Percentiles rank a stretch among this genome's conserved stretches.
These are phyloP conservation scores for Dryadomyces sulphureus DNA, from an alignment of 2,329 filamentous ascomycete genomes.

Conservation along the genomic window DNA sequence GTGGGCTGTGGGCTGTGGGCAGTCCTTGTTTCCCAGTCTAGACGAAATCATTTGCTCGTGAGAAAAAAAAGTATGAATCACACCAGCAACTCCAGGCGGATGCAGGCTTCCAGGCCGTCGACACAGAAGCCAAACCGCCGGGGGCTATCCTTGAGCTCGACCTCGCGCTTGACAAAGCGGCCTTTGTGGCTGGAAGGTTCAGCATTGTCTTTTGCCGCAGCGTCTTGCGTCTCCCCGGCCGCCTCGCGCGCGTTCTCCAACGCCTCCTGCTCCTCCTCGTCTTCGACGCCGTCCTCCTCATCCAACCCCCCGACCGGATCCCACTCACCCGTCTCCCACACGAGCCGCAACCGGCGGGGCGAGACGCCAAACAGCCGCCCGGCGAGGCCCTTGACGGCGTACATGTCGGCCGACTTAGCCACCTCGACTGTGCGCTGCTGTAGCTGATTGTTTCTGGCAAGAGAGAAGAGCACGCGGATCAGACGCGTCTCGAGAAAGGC, in stretches of 20 bases:
- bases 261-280: slow-evolving; percentile 35
- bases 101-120: slow-evolving; percentile 53
- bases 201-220: slow-evolving; percentile 1
- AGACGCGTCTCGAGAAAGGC: slow-evolving; percentile 72
- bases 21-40: no score
- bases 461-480: slow-evolving; percentile 44
- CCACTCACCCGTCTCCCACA: slow-evolving; percentile 88
- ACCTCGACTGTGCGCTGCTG: slow-evolving; percentile 32
- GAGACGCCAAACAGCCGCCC: slow-evolving; percentile 51
- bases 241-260: slow-evolving; percentile 9
- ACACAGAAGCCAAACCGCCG: slow-evolving; percentile 73
- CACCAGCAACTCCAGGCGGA: slow-evolving; percentile 54
- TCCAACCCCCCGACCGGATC: slow-evolving; percentile 58
- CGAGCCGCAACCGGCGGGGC: slow-evolving; percentile 49
- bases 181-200: slow-evolving; percentile 19
- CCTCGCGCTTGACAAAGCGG: slow-evolving; percentile 62
- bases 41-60: no score
- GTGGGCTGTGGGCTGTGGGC: no score
- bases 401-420: slow-evolving; percentile 66
- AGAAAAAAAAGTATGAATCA: not conserved
- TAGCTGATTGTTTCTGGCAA: no score
- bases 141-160: slow-evolving; percentile 66
- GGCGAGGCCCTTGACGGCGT: slow-evolving; percentile 65
- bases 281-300: slow-evolving; percentile 40
- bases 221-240: slow-evolving; percentile 16